Percentiles rank a stretch among this genome's conserved stretches.
phyloP scores from a whole-genome alignment of 1,284 basidiomycete genomes.

The Spongiforma sp. region DNA sequence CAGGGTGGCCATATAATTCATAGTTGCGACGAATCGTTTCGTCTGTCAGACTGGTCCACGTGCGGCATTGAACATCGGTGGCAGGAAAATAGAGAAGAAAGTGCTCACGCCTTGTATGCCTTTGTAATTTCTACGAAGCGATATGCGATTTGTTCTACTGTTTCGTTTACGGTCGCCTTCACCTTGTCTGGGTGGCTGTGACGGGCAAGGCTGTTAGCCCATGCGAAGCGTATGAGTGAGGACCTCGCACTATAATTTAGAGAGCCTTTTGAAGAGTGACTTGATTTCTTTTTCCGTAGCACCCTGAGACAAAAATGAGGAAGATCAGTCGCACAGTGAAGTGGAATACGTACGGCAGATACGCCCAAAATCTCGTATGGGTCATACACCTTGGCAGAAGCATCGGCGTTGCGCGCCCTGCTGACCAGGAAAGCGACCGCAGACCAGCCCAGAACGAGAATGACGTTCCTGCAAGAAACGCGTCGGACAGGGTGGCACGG shows the following conservation, averaged over 20 bases:
- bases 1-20: constrained; percentile 93
- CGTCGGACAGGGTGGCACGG: neutral
- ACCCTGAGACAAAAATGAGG: constrained; percentile 51
- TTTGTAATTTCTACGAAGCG: constrained; percentile 96
- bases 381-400: constrained; percentile 83
- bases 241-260: constrained; percentile 83
- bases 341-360: constrained; percentile 48
- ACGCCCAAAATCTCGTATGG: constrained; percentile 96
- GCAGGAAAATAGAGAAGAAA: neutral
- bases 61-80: constrained; percentile 1
- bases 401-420: constrained; percentile 63
- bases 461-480: constrained; percentile 47
- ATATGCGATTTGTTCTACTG: constrained; percentile 87
- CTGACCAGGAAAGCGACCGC: constrained; percentile 73
- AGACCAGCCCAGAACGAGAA: constrained; percentile 79
- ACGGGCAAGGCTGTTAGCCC: constrained; percentile 11
- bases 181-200: constrained; percentile 97
- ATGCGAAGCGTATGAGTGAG: neutral
- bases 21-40: constrained; percentile 93
- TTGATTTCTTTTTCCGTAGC: constrained; percentile 92
- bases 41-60: constrained; percentile 81
- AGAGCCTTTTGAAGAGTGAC: constrained; percentile 95
- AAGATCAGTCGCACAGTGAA: neutral
- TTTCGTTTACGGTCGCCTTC: constrained; percentile 82
- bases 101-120: constrained; percentile 91